Evolutionary conservation across 345 rosid genomes (phyloP).

Genomic region (Gossypium turneri): DNA sequence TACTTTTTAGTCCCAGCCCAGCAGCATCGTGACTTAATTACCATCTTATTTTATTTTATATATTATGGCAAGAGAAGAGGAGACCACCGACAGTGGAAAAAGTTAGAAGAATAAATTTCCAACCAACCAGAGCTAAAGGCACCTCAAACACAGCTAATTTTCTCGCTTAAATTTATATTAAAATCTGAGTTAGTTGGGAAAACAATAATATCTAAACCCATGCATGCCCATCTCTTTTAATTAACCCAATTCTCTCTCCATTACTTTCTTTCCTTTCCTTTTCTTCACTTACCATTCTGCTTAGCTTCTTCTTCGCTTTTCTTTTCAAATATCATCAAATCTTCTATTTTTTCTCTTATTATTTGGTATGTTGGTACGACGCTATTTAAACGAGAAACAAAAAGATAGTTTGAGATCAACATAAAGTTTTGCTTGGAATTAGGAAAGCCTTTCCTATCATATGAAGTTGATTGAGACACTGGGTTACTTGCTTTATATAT

Average conservation of each 20-base stretch:
- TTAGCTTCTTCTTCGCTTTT: no score
- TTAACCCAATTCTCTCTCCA: neutral
- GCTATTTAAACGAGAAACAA: no score
- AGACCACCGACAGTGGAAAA: neutral
- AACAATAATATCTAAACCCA: neutral
- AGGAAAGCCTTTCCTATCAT: no score
- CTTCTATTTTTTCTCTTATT: no score
- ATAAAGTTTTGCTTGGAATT: no score
- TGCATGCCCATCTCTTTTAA: neutral
- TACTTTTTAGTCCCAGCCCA: neutral
- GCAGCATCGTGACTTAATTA: neutral
- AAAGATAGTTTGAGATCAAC: no score
- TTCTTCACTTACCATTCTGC: no score
- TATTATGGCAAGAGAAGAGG: neutral
- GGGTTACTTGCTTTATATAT: no score
- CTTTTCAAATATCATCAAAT: no score
- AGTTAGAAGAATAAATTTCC: neutral
- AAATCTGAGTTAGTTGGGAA: neutral
- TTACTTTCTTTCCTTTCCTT: neutral
- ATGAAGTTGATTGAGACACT: no score
- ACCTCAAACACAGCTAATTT: neutral
- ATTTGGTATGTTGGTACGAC: no score
- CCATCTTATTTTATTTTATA: neutral
- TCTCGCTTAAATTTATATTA: neutral
- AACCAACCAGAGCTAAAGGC: neutral